Evolutionary conservation across 768 basidiomycete genomes (phyloP), one percentile per base, ranked within the genome.

Genomic region (Leccinum arenicola): DNA sequence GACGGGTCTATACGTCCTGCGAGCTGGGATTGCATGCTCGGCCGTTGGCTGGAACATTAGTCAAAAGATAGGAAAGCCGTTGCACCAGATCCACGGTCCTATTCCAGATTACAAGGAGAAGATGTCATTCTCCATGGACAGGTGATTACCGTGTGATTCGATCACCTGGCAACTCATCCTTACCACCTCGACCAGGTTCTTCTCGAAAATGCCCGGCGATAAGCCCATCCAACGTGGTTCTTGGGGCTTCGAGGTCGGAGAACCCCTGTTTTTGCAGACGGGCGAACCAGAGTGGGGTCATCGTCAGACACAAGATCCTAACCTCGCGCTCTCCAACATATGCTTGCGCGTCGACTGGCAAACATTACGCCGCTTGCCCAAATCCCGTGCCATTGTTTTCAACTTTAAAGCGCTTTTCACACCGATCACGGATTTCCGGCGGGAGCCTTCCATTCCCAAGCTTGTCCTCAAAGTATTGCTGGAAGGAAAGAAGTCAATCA

Each of bases 401-500:
- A 82, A 82, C 63, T 83, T 78, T 68, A 83, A 81, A 61, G 76
- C 80, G 10, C 67, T 84, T 25, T 84, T 84, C 67, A 83, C 81
- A 2, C 81, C 82, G 0, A 61, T 80, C 21, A 74, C 72, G 11
- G 65, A 76, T 25, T 77, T 84, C 52, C 66, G 75, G 48, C 63
- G 71, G 7, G 82, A 83, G 60, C 77, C 78, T 6, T 81, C 78
- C 52, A 76, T 84, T 57, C 82, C 82, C 2, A 75, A 70, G 56
- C 67, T 83, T 47, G 56, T 83, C 19, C 73, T 78, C 27, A 82
- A 76, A 54, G 63, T 83, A 38, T 56, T 82, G 17, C 64, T 69
- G 6, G 79, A 80, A 50, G 74, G 77, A 9, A 76, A 79, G 48
- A 62, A 62, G 35, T 61, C 71, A 2, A 69, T 83, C 29, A 58